Evolutionary conservation across 1,139 yeast species (phyloP), one percentile per base, ranked within the genome.

Genomic region (Hemisphaericaspora xylanilytica): DNA sequence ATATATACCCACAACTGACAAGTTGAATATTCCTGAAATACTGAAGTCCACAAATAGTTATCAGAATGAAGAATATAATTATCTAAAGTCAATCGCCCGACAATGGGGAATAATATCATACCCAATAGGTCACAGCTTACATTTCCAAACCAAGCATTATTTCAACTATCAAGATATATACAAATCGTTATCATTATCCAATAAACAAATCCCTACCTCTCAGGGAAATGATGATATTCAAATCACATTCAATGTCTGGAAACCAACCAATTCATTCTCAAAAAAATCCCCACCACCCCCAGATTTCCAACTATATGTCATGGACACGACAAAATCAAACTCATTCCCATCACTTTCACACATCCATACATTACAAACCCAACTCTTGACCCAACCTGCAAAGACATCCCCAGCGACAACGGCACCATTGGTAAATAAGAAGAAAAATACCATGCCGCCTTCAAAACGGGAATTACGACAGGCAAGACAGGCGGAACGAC

Each of bases 211-310:
- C 11, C 15, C 22, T n/a, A n/a, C n/a, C 2, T 27, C 21, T 4
- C 25, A 20, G 2, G 20, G 33, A 7, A 18, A 39, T 17, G 27
- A 34, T 5, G 38, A 39, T 20, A 37, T 42, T 22, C 35, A 46
- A 2, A 54, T 74, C 1, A 61, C 71, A 1, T 89, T 72, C 51
- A 73, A 85, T 51, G 87, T 87, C 1, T 90, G 97, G 97, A 89
- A 86, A 58, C 97, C 97, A 0, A 67, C 73, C 2, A 76, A 83
- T 0, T 61, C 58, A 8, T 90, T 86, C 61, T 80, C 80, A 41
- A 89, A 89, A 53, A 80, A 79, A 32, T 55, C 58, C 22, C 89
- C 90, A 0, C 85, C 87, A 0, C 61, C 63, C 0, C 95, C 97
- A 1, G 92, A 90, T 56, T 90, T 79, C 53, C 88, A 83, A 47